Evolutionary conservation across 1,284 basidiomycete genomes (phyloP).

Genomic region (Leccinum pallidistipes): DNA sequence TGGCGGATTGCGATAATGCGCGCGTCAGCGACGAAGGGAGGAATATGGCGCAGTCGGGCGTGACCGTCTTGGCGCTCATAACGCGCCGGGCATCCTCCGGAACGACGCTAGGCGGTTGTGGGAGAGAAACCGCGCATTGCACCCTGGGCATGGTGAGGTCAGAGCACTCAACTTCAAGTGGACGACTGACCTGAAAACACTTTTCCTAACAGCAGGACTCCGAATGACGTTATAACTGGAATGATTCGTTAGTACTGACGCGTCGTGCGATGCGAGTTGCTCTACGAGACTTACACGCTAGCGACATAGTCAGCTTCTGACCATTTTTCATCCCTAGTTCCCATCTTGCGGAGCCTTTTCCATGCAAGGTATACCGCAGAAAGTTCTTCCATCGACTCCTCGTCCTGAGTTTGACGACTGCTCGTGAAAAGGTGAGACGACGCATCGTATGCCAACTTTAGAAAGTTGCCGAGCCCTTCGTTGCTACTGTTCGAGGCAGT

Average conservation of each 20-base stretch:
- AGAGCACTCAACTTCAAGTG: background rate
- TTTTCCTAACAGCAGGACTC: conserved; percentile 42
- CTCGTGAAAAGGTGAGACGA: conserved; percentile 45
- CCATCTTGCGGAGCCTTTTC: conserved; percentile 45
- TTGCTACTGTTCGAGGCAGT: conserved; percentile 17
- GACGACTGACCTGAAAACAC: conserved; percentile 41
- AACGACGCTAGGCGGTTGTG: conserved; percentile 43
- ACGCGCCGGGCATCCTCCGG: conserved; percentile 38
- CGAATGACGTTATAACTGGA: conserved; percentile 51
- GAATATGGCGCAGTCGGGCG: conserved; percentile 51
- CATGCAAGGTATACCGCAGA: conserved; percentile 45
- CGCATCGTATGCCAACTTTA: conserved; percentile 38
- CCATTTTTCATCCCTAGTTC: conserved; percentile 43
- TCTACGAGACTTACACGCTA: conserved; percentile 45
- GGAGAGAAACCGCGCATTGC: conserved; percentile 50
- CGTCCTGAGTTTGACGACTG: conserved; percentile 19
- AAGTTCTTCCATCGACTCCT: conserved; percentile 41
- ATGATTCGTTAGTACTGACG: background rate
- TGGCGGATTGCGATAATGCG: conserved; percentile 41
- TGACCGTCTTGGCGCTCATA: conserved; percentile 44
- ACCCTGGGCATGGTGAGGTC: conserved; percentile 35
- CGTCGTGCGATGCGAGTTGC: background rate
- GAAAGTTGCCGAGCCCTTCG: conserved; percentile 41
- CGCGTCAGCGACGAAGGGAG: conserved; percentile 41
- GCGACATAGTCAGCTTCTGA: conserved; percentile 57